Evolutionary conservation across 371 early-diverging fungal genomes (phyloP).

Genomic region (Mucor plumbeus): DNA sequence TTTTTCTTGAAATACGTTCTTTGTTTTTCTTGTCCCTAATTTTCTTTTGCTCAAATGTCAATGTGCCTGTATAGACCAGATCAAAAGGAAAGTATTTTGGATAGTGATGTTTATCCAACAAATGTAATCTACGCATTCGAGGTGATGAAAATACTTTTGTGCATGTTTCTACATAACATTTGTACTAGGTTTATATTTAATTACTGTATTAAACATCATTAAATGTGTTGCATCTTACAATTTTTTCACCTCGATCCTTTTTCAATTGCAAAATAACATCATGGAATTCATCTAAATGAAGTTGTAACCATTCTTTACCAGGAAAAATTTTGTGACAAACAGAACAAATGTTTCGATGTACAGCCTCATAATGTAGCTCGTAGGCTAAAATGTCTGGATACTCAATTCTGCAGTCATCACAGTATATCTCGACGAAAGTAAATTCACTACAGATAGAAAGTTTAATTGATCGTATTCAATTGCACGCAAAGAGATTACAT

Average conservation of each 20-base stretch:
- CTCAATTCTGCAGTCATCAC: slow-evolving; percentile 15
- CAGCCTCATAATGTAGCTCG: slow-evolving; percentile 62
- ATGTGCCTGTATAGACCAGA: slow-evolving; percentile 58
- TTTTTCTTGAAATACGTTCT: neutral
- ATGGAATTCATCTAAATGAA: slow-evolving; percentile 66
- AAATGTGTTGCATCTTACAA: slow-evolving; percentile 41
- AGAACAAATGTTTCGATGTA: slow-evolving; percentile 58
- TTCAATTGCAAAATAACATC: slow-evolving; percentile 52
- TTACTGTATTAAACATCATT: neutral
- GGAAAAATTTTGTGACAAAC: slow-evolving; percentile 61
- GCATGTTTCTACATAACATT: slow-evolving; percentile 76
- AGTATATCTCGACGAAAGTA: slow-evolving; percentile 28
- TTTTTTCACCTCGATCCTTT: slow-evolving; percentile 63
- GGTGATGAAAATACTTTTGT: slow-evolving; percentile 51
- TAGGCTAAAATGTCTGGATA: slow-evolving; percentile 48
- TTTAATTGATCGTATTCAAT: neutral
- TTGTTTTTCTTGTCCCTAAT: slow-evolving; percentile 11
- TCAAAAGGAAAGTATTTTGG: slow-evolving; percentile 70
- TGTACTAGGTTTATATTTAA: slow-evolving; percentile 51
- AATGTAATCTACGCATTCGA: slow-evolving; percentile 62
- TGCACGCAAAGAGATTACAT: slow-evolving; percentile 7
- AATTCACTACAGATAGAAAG: slow-evolving; percentile 12
- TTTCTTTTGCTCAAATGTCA: slow-evolving; percentile 44
- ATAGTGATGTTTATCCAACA: slow-evolving; percentile 71
- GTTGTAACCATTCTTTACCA: slow-evolving; percentile 50